Evolutionary conservation across 1,139 yeast genomes (phyloP).

Genomic region (Zygosaccharomyces sapae): DNA sequence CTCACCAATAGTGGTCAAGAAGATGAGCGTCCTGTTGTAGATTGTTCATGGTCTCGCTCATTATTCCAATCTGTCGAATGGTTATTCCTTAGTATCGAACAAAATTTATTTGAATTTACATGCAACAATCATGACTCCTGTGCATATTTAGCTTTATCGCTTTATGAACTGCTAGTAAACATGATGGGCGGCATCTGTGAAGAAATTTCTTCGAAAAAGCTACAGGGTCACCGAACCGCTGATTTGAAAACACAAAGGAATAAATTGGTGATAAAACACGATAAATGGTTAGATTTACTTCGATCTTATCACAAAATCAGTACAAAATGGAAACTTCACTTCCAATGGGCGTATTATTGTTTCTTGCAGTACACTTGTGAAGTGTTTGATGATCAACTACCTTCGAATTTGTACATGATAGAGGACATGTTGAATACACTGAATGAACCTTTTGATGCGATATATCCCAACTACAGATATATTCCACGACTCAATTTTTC

Average conservation of each 20-base stretch:
- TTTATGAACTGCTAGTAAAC: constrained; percentile 60
- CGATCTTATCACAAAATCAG: constrained; percentile 17
- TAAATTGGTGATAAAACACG: constrained; percentile 37
- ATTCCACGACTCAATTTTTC: constrained; percentile 56
- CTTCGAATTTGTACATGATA: constrained; percentile 30
- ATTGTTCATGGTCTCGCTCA: constrained; percentile 32
- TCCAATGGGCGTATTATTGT: constrained; percentile 43
- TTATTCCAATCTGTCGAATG: constrained; percentile 33
- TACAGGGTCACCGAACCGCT: constrained; percentile 31
- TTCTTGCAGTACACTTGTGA: constrained; percentile 38
- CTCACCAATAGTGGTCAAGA: constrained; percentile 31
- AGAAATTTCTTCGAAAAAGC: constrained; percentile 25
- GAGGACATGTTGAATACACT: constrained; percentile 26
- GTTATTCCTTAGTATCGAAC: constrained; percentile 38
- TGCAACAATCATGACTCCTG: constrained; percentile 12
- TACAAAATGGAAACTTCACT: constrained; percentile 26
- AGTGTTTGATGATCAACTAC: constrained; percentile 28
- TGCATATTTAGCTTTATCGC: constrained; percentile 33
- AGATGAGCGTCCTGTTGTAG: constrained; percentile 34
- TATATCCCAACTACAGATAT: constrained; percentile 47
- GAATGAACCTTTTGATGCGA: constrained; percentile 15
- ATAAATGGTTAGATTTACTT: constrained; percentile 40
- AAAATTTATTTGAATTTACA: constrained; percentile 23
- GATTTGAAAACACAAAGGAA: constrained; percentile 29
- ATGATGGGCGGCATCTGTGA: constrained; percentile 28